These are phyloP conservation scores for Ceratobasidium papillatum DNA, from an alignment of 1,284 basidiomycete genomes.

Conservation along the genomic window DNA sequence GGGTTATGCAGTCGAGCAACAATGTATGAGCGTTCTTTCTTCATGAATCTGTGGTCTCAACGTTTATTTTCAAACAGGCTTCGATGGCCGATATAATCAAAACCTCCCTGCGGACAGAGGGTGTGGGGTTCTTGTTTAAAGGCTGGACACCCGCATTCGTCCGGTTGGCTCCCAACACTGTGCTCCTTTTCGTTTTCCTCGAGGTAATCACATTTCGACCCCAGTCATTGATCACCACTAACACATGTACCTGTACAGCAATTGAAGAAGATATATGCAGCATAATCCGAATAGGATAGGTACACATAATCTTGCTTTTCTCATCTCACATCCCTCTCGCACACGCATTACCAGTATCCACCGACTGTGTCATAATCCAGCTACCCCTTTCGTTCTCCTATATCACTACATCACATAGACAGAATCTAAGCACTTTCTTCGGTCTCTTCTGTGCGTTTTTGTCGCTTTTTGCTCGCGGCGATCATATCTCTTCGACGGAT, in stretches of 20 bases:
- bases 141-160: conserved; percentile 61
- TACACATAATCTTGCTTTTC: conserved; percentile 5
- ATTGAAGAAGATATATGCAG: conserved; percentile 42
- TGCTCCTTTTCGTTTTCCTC: conserved; percentile 46
- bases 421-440: conserved; percentile 11
- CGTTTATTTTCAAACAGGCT: conserved; percentile 32
- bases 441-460: conserved; percentile 23
- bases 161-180: conserved; percentile 56
- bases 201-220: conserved; percentile 37
- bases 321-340: conserved; percentile 13
- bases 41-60: conserved; percentile 38
- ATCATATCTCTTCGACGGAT: conserved; percentile 68
- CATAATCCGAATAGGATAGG: conserved; percentile 20
- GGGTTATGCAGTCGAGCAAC: conserved; percentile 56
- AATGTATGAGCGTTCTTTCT: not conserved
- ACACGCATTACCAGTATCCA: not conserved
- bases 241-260: conserved; percentile 27
- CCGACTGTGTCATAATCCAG: not conserved
- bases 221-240: not conserved
- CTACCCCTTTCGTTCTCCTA: conserved; percentile 11
- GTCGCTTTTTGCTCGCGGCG: conserved; percentile 29
- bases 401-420: conserved; percentile 10
- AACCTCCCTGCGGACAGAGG: conserved; percentile 49
- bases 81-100: conserved; percentile 46
- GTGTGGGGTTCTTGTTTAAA: conserved; percentile 59